These are phyloP conservation scores for Diaporthe eres DNA, from an alignment of 2,329 filamentous ascomycete species.

Conservation along the genomic window DNA sequence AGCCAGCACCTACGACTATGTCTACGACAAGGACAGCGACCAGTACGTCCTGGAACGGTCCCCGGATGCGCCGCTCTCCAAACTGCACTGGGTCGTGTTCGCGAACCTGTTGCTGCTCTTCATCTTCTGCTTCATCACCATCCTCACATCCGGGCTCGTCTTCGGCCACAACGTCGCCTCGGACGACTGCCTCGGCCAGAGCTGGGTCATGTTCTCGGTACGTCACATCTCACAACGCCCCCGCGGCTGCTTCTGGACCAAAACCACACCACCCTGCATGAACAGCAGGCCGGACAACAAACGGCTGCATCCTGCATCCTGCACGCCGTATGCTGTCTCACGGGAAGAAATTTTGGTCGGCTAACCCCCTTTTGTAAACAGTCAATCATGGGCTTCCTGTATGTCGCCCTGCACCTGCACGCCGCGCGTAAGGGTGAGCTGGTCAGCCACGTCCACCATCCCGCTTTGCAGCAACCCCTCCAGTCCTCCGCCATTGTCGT, in stretches of 20 bases:
- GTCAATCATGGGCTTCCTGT: slow-evolving; percentile 50
- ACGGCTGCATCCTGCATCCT: slow-evolving; percentile 21
- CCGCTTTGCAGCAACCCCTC: slow-evolving; percentile 48
- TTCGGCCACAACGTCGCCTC: slow-evolving; percentile 35
- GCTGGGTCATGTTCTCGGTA: slow-evolving; percentile 43
- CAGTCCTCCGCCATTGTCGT: slow-evolving; percentile 50
- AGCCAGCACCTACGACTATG: slow-evolving; percentile 34
- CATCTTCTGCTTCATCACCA: slow-evolving; percentile 39
- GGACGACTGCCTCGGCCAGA: slow-evolving; percentile 39
- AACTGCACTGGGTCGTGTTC: slow-evolving; percentile 32
- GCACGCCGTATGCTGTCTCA: slow-evolving; percentile 1
- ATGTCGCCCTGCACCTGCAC: slow-evolving; percentile 50
- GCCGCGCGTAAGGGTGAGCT: slow-evolving; percentile 46
- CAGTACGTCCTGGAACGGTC: background rate
- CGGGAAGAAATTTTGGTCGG: background rate
- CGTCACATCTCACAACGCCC: slow-evolving; percentile 18
- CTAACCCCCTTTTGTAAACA: slow-evolving; percentile 38
- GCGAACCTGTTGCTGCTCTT: slow-evolving; percentile 34
- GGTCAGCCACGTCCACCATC: slow-evolving; percentile 43
- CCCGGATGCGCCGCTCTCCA: background rate
- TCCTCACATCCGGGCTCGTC: slow-evolving; percentile 38
- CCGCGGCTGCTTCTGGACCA: background rate
- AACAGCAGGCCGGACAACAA: slow-evolving; percentile 25
- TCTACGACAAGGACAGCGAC: slow-evolving; percentile 38
- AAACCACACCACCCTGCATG: slow-evolving; percentile 18